Percentiles rank a stretch among this genome's conserved stretches.
phyloP scores from a whole-genome alignment of 2,329 filamentous ascomycete genomes.

The Thielaviopsis populi region DNA sequence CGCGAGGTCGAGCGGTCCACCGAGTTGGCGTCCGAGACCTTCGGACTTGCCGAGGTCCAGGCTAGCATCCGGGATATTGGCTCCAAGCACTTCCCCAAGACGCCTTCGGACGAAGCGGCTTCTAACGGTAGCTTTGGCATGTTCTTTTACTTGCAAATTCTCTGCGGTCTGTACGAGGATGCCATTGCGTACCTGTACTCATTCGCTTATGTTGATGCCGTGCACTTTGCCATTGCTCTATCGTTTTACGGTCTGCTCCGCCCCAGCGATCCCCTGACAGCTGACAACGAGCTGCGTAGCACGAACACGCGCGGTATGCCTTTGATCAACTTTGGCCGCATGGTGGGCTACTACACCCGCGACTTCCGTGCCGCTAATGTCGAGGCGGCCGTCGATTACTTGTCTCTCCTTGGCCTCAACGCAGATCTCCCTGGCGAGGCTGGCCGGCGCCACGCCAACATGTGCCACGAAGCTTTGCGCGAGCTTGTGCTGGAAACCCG shows the following conservation, averaged over 20 bases:
- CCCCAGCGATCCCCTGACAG: slow-evolving; percentile 64
- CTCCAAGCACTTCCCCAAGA: slow-evolving; percentile 76
- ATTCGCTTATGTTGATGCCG: slow-evolving; percentile 82
- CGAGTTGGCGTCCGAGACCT: slow-evolving; percentile 51
- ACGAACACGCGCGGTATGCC: slow-evolving; percentile 53
- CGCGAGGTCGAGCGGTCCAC: slow-evolving; percentile 48
- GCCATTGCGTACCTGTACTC: slow-evolving; percentile 82
- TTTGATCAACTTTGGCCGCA: slow-evolving; percentile 86
- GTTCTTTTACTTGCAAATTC: slow-evolving; percentile 82
- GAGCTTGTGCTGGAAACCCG: slow-evolving; percentile 93
- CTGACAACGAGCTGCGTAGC: slow-evolving; percentile 54
- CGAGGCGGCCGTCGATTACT: slow-evolving; percentile 82
- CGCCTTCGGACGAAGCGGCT: slow-evolving; percentile 48
- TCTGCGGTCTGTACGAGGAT: slow-evolving; percentile 87
- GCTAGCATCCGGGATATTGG: slow-evolving; percentile 76
- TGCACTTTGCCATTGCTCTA: slow-evolving; percentile 84
- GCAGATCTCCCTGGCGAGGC: slow-evolving; percentile 60
- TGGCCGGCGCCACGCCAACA: slow-evolving; percentile 59
- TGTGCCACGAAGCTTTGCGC: slow-evolving; percentile 84
- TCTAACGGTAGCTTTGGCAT: slow-evolving; percentile 63
- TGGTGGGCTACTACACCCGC: slow-evolving; percentile 87
- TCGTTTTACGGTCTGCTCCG: slow-evolving; percentile 80
- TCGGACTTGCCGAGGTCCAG: slow-evolving; percentile 54
- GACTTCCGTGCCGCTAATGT: slow-evolving; percentile 89
- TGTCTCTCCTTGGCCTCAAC: slow-evolving; percentile 83